A percentile compares a stretch with the other conserved stretches of the same genome.
Conservation (phyloP, 805 yeast species). For the Zygotorulaspora chibaensis region DNA sequence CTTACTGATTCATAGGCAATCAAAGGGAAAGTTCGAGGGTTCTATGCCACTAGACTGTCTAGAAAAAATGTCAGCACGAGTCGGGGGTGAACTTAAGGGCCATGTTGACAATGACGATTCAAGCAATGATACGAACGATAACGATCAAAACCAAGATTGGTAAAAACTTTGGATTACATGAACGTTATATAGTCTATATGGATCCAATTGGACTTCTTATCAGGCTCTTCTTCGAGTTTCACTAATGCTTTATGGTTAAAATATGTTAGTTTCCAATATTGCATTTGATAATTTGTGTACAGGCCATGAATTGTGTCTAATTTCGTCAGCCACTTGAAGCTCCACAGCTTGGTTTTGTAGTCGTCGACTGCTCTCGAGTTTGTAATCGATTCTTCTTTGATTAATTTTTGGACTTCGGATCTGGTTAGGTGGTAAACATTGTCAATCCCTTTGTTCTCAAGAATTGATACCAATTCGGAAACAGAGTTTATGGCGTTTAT, state of each 20-base stretch:
- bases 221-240: constrained; percentile 26
- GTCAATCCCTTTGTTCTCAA: constrained; percentile 38
- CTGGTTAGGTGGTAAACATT: constrained; percentile 43
- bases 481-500: constrained; percentile 34
- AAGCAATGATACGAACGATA: constrained; percentile 13
- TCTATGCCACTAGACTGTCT: constrained; percentile 36
- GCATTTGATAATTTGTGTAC: constrained; percentile 51
- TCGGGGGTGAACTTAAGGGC: constrained; percentile 33
- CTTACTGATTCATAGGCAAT: constrained; percentile 28
- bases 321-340: constrained; percentile 40
- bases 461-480: constrained; percentile 42
- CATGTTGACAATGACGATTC: constrained; percentile 28
- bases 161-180: constrained; percentile 16
- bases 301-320: constrained; percentile 42
- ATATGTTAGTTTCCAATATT: constrained; percentile 47
- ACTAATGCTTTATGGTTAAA: constrained; percentile 46
- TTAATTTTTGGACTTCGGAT: constrained; percentile 37
- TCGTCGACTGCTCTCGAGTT: constrained; percentile 20
- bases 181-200: constrained; percentile 25
- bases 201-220: constrained; percentile 25
- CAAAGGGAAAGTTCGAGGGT: constrained; percentile 4
- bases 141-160: constrained; percentile 29
- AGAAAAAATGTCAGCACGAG: constrained; percentile 29
- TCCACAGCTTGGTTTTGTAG: constrained; percentile 35
- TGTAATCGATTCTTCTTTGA: constrained; percentile 27